phyloP scores from a whole-genome alignment of 352 stramenopile species.

The Globisporangium camurandrum region DNA sequence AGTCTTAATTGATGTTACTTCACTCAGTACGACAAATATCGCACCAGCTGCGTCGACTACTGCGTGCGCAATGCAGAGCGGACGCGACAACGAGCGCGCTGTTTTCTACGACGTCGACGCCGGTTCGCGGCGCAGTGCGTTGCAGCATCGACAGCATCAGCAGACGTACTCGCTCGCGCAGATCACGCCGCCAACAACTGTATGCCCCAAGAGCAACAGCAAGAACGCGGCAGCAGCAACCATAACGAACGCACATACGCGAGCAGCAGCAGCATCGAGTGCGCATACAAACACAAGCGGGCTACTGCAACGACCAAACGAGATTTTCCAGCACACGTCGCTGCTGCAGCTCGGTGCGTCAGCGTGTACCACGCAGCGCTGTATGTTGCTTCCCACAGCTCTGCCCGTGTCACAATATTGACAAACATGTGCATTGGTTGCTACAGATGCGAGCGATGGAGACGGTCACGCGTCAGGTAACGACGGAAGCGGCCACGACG shows the following conservation, averaged over 20 bases:
- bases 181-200: background rate
- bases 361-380: background rate
- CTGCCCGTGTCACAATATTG: constrained; percentile 2
- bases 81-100: constrained; percentile 32
- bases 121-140: constrained; percentile 15
- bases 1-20: too few relatives aligned
- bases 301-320: constrained; percentile 20
- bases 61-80: too few relatives aligned
- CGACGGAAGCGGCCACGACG: too few relatives aligned
- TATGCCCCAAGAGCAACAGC: background rate
- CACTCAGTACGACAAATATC: too few relatives aligned
- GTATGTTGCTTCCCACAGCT: background rate
- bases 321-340: constrained; percentile 33
- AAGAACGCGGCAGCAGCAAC: background rate
- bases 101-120: constrained; percentile 60
- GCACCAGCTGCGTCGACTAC: too few relatives aligned
- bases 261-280: constrained; percentile 1
- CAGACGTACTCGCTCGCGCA: background rate
- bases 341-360: constrained; percentile 34
- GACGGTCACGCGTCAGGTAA: constrained; percentile 6
- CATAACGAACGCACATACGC: background rate
- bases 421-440: background rate
- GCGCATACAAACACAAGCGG: constrained; percentile 1
- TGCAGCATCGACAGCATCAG: constrained; percentile 5
- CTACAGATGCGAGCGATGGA: background rate